Evolutionary conservation across 2,329 filamentous ascomycete genomes (phyloP), one percentile per base, ranked within the genome.

Genomic region (Polytolypa hystricis): DNA sequence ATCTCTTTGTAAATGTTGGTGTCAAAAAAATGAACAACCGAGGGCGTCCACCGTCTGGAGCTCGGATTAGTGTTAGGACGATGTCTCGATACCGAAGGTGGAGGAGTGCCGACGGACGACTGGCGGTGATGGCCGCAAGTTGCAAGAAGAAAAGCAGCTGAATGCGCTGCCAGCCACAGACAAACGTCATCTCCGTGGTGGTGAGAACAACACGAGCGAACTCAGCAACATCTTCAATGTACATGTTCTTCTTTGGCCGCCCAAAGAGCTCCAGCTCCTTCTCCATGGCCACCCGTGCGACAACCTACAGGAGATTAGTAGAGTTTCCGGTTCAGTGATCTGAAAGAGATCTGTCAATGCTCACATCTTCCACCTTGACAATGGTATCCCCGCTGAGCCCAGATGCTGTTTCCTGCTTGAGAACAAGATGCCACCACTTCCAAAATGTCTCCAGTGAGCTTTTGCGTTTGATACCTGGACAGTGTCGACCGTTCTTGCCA

Each of bases 211-310:
- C 46, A 33, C 40, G 35, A 2, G 50, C 42, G 36, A 53, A 57
- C 41, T 57, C 46, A n/a, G 46, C 46, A 11, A 58, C 39, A 45
- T 57, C 51, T 40, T 57, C 41, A 30, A 56, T 42, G 41, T 52
- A 57, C 36, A 58, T 58, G 9, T 42, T 54, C 27, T 40, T 40
- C 44, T 56, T 57, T 30, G 40, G 44, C 23, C 41, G 33, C 25
- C 35, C 5, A 21, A 36, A 27, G 16, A 51, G 33, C 11, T 38
- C 32, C 15, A 58, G 47, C 1, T 45, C 38, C 35, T 57, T 51
- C 20, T 33, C 31, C 20, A 12, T 23, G 29, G 4, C 12, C 31
- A 33, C 2, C 16, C 10, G 3, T n/a, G 5, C 18, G 15, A 33
- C n/a, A 23, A 33, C 3, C 31, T 33, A 19, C 6, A 23, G 14